A percentile compares a stretch with the other conserved stretches of the same genome.
These are phyloP conservation scores for Cordia subcordata DNA, from an alignment of 257 asterid species.

Conservation along the genomic window DNA sequence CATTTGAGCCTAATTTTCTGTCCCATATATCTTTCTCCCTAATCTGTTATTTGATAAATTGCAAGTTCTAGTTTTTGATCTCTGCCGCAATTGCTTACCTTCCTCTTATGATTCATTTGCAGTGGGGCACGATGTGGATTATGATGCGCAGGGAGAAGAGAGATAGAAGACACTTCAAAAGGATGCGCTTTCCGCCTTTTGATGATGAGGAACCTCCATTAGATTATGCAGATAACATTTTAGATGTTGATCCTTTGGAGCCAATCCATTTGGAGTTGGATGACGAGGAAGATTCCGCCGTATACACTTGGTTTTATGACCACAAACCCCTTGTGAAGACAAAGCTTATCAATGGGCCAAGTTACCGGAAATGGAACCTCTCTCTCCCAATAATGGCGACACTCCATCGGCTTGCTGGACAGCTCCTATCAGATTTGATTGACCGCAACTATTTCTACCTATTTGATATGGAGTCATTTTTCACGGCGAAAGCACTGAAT, in stretches of 20 bases:
- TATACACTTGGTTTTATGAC: slow-evolving; percentile 94
- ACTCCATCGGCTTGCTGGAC: slow-evolving; percentile 96
- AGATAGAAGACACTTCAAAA: slow-evolving; percentile 94
- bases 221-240: slow-evolving; percentile 93
- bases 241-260: slow-evolving; percentile 97
- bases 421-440: slow-evolving; percentile 86
- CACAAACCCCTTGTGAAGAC: slow-evolving; percentile 97
- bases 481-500: slow-evolving; percentile 94
- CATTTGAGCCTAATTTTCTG: no score
- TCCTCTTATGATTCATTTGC: slow-evolving; percentile 8
- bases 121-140: slow-evolving; percentile 99
- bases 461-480: slow-evolving; percentile 97
- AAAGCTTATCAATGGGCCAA: slow-evolving; percentile 94
- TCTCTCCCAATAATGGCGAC: slow-evolving; percentile 99
- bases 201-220: slow-evolving; percentile 99
- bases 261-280: slow-evolving; percentile 95
- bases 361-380: slow-evolving; percentile 97
- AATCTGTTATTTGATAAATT: neutral
- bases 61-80: neutral
- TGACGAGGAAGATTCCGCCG: slow-evolving; percentile 98
- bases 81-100: neutral
- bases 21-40: neutral
- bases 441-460: slow-evolving; percentile 92
- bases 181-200: slow-evolving; percentile 98
- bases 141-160: slow-evolving; percentile 99